Percentiles rank a stretch among this genome's conserved stretches.
phyloP scores from a whole-genome alignment of 306 rosid genomes.

The Betula pendula region DNA sequence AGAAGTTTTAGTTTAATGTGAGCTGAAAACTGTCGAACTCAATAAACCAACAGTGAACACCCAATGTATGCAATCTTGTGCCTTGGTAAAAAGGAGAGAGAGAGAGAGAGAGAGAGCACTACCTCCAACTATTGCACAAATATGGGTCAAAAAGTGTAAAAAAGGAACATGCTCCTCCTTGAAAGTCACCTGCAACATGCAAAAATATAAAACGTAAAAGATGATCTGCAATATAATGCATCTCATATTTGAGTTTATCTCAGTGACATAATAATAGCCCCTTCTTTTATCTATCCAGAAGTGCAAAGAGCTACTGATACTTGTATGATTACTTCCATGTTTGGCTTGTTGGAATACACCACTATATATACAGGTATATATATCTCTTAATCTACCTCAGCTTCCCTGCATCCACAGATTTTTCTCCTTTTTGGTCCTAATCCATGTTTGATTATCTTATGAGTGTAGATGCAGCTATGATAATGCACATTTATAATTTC shows the following conservation, averaged over 20 bases:
- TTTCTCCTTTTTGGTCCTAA: not conserved
- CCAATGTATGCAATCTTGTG: not conserved
- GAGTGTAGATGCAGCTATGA: not conserved
- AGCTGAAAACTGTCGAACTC: not conserved
- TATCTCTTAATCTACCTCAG: not conserved
- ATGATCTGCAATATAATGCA: constrained; percentile 9
- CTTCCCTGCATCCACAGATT: not conserved
- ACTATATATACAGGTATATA: not conserved
- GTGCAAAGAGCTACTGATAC: not conserved
- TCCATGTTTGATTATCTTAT: not conserved
- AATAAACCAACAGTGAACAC: not conserved
- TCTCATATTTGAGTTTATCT: too few relatives aligned
- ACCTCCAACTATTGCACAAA: constrained; percentile 95
- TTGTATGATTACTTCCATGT: too few relatives aligned
- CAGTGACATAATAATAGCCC: too few relatives aligned
- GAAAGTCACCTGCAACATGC: constrained; percentile 68
- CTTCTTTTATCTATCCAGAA: not conserved
- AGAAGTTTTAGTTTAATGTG: not conserved
- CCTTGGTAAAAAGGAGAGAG: not conserved
- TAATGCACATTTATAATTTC: too few relatives aligned
- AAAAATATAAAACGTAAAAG: constrained; percentile 8
- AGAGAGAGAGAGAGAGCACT: constrained; percentile 27
- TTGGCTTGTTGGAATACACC: not conserved
- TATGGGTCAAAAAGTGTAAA: constrained; percentile 78
- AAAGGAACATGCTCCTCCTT: constrained; percentile 75